Base-by-base conservation (phyloP, 2,329 filamentous ascomycete species). In the Endothia cerciana region DNA sequence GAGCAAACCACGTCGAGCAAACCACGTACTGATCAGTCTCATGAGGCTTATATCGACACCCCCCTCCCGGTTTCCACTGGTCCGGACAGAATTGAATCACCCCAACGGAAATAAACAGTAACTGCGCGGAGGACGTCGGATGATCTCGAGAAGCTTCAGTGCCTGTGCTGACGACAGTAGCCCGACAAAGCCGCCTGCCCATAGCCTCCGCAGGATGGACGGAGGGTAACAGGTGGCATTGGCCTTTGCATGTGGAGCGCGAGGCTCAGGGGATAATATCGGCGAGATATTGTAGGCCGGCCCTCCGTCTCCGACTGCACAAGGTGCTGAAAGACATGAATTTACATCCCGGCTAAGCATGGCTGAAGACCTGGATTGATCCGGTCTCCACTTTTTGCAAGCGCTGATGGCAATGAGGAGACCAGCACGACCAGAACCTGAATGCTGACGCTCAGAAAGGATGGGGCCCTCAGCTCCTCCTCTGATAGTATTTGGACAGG, bases 201-300 rank as follows among this genome's bases (percentile, higher is more conserved):
- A 19, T 13, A 43, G 17, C 17, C 17, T 5, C 17, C 6, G 41
- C 41, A 15, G 41, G 45, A 10, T 30, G 28, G 3, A 19, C 28
- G 15, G 49, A 33, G 25, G 17, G 28, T 2, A 30, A 6, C 15
- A 0, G 49, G 28, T 15, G 19, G 49, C 25, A 25, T 30, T 53
- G 47, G 22, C 47, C 8, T 25, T 25, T 53, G 49, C 15, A 30
- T 53, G 25, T 30, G 49, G 10, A 53, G 49, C 49, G 49, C 28
- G 19, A n/a, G 45, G 59, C 15, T 28, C 10, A 53, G 22, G 19
- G 17, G 19, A 19, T 13, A 38, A 22, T 17, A 43, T n/a, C 47
- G 33, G 41, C 13, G 38, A 43, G 22, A 38, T 7, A 5, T 38
- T 28, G 40, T 19, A 60, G 38, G 62, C 62, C 47, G 60, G 60